Evolutionary conservation across 1,284 basidiomycete species (phyloP).

Genomic region (Takashimella koratensis): DNA sequence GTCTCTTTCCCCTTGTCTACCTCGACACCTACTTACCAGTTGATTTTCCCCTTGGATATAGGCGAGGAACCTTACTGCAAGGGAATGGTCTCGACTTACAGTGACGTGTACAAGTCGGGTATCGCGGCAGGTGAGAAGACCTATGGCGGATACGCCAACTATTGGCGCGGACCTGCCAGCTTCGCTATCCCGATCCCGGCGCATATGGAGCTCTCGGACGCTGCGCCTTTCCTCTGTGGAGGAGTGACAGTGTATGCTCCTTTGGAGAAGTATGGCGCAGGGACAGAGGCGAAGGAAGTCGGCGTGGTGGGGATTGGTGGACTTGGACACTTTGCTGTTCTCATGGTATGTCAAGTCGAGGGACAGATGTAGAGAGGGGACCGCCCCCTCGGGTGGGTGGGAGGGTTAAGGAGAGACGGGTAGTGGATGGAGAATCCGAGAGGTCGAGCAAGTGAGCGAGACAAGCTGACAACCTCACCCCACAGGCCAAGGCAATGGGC

Average conservation of each 20-base stretch:
- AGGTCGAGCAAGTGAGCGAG: not conserved
- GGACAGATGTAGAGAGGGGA: too few species aligned
- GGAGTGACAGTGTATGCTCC: slow-evolving; percentile 52
- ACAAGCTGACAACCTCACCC: slow-evolving; percentile 49
- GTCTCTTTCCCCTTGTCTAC: slow-evolving; percentile 32
- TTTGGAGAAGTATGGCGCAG: slow-evolving; percentile 52
- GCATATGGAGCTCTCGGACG: slow-evolving; percentile 55
- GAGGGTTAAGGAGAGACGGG: too few species aligned
- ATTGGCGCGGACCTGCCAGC: slow-evolving; percentile 46
- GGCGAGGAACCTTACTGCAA: slow-evolving; percentile 6
- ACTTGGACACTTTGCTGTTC: slow-evolving; percentile 44
- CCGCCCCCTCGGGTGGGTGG: not conserved
- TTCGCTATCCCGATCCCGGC: slow-evolving; percentile 65
- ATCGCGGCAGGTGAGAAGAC: slow-evolving; percentile 26
- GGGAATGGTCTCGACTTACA: slow-evolving; percentile 3
- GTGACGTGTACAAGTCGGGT: slow-evolving; percentile 8
- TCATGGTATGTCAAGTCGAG: too few species aligned
- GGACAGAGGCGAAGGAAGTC: slow-evolving; percentile 51
- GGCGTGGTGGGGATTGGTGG: slow-evolving; percentile 53
- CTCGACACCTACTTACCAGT: not conserved
- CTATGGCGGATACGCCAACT: slow-evolving; percentile 50
- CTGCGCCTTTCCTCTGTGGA: slow-evolving; percentile 51
- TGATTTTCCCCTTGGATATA: not conserved
- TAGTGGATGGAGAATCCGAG: too few species aligned
- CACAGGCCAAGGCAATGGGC: slow-evolving; percentile 57